Conservation (phyloP, 495 filamentous ascomycete species). For the Coniosporium apollinis region DNA sequence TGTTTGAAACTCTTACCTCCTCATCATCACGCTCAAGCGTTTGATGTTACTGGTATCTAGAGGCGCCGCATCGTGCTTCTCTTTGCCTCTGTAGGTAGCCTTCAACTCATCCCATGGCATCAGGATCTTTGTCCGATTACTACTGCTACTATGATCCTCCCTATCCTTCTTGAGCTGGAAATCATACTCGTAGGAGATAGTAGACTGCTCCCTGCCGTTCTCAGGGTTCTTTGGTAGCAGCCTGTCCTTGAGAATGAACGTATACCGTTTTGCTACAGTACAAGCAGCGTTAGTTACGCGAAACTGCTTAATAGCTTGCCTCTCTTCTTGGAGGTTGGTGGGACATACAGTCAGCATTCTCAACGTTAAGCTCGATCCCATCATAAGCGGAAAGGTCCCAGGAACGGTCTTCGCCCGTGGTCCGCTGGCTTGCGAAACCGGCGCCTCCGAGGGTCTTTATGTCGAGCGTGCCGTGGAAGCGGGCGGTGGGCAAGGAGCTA, state of each 20-base stretch:
- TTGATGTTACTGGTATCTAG: slow-evolving; percentile 42
- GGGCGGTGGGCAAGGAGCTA: slow-evolving; percentile 16
- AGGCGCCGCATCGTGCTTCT: slow-evolving; percentile 34
- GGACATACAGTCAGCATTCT: slow-evolving; percentile 21
- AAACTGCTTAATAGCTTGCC: no score
- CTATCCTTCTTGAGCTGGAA: slow-evolving; percentile 20
- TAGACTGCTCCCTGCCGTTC: slow-evolving; percentile 42
- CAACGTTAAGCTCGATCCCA: slow-evolving; percentile 18
- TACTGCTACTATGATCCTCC: slow-evolving; percentile 3
- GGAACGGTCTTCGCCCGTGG: slow-evolving; percentile 20
- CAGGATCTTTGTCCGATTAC: slow-evolving; percentile 27
- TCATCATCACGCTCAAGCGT: slow-evolving; percentile 56
- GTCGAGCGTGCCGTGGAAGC: slow-evolving; percentile 55
- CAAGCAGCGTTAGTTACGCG: no score
- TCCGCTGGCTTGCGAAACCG: slow-evolving; percentile 67
- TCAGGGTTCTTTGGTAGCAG: slow-evolving; percentile 36
- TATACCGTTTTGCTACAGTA: slow-evolving; percentile 41
- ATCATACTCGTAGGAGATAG: slow-evolving; percentile 40
- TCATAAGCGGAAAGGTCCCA: slow-evolving; percentile 24
- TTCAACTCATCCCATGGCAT: slow-evolving; percentile 45
- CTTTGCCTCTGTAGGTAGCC: slow-evolving; percentile 55
- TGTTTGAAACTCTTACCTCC: slow-evolving; percentile 38
- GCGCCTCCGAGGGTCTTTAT: slow-evolving; percentile 61
- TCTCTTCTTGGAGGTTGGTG: background rate
- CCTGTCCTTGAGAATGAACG: slow-evolving; percentile 55